Evolutionary conservation across 2,329 filamentous ascomycete genomes (phyloP), one percentile per base, ranked within the genome.

Genomic region (Neofusicoccum cordaticola): DNA sequence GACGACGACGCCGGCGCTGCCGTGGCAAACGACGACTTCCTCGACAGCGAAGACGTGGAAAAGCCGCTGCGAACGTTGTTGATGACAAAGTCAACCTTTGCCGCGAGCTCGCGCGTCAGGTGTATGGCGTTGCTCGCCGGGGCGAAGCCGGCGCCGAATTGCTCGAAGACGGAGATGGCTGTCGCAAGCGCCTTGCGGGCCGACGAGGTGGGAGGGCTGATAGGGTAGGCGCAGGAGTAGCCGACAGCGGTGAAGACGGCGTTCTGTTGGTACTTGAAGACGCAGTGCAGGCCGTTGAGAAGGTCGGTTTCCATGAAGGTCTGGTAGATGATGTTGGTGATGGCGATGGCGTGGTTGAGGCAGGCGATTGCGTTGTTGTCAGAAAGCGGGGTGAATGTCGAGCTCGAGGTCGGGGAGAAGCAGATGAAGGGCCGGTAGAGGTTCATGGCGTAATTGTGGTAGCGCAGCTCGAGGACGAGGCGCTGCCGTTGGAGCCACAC

Each of bases 201-300:
- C 4, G 37, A 19, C 1, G n/a, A 19, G 4, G 73, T 73, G 0
- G 68, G 67, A 4, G 72, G 65, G 9, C 73, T 66, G 1, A 70
- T 44, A 0, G 80, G 79, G 58, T 78, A 73, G 0, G 77, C 76
- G 0, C 82, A 66, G 1, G 78, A 67, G 64, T 78, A 82, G 3
- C 79, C 80, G 7, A 81, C 64, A 1, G 81, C 69, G 2, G 77
- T 74, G 17, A 82, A 67, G 1, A 76, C 70, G 0, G 79, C 77
- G 64, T 80, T 77, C 77, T 79, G 81, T 66, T 81, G 79, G 72
- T 76, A 81, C 34, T 79, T 77, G 53, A 79, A 81, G 0, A 73
- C 71, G 53, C 79, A 75, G 63, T 77, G 72, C 73, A 73, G 79
- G 7, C 78, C 78, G 17, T 65, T 51, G 7, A 72, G 65, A 11